Conservation (phyloP, 1,284 basidiomycete species). For the Tylopilus sp. region DNA sequence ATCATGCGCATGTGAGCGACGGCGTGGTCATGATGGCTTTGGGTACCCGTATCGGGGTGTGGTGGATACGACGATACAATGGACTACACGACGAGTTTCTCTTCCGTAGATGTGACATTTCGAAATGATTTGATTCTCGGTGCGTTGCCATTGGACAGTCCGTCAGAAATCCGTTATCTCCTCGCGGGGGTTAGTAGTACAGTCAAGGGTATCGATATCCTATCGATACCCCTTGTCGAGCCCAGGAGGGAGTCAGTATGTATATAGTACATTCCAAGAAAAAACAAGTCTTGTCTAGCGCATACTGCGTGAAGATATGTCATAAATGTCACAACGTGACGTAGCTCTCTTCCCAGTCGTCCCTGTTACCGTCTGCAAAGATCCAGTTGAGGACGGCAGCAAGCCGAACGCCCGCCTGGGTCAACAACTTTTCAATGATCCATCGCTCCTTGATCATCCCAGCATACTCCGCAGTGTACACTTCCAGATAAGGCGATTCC, state of each 20-base stretch:
- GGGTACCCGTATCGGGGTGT: too few species aligned
- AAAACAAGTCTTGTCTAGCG: too few species aligned
- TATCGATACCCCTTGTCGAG: too few species aligned
- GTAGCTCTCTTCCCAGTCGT: neutral
- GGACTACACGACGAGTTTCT: neutral
- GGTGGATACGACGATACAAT: neutral
- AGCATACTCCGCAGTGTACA: too few species aligned
- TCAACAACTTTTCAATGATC: conserved; percentile 77
- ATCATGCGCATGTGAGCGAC: conserved; percentile 53
- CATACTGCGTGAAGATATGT: too few species aligned
- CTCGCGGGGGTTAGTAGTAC: too few species aligned
- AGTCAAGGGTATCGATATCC: too few species aligned
- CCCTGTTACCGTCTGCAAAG: neutral
- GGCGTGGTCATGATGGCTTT: too few species aligned
- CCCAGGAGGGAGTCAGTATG: too few species aligned
- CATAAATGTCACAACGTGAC: conserved; percentile 3
- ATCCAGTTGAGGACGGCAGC: conserved; percentile 78
- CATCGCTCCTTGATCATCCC: conserved; percentile 63
- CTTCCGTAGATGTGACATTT: conserved; percentile 2
- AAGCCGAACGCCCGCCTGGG: conserved; percentile 77
- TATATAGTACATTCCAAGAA: too few species aligned
- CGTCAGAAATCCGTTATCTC: too few species aligned
- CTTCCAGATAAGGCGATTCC: too few species aligned
- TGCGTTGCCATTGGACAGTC: neutral
- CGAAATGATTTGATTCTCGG: conserved; percentile 1